Conservation (phyloP, 2,329 filamentous ascomycete species). For the Simplicillium aogashimaense region DNA sequence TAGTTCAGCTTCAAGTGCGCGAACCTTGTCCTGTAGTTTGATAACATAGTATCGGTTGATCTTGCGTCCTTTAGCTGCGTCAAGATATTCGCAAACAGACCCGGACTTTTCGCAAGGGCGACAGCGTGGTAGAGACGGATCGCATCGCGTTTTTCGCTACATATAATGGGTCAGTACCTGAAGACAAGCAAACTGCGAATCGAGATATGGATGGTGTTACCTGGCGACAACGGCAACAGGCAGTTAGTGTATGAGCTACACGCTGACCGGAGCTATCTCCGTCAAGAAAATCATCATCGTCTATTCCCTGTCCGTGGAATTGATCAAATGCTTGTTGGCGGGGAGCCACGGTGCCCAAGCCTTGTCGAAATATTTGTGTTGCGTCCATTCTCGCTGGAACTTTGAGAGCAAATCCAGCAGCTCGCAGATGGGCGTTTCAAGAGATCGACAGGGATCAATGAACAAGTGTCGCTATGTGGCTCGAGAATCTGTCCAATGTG, state of each 20-base stretch:
- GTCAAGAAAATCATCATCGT: slow-evolving; percentile 34
- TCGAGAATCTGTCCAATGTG: too few species aligned
- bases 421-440: too few species aligned
- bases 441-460: too few species aligned
- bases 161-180: slow-evolving; percentile 7
- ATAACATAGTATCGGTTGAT: slow-evolving; percentile 90
- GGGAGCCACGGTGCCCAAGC: slow-evolving; percentile 35
- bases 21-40: slow-evolving; percentile 78
- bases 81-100: slow-evolving; percentile 89
- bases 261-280: slow-evolving; percentile 43
- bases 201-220: slow-evolving; percentile 28
- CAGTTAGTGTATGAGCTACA: slow-evolving; percentile 70
- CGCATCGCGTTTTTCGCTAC: slow-evolving; percentile 92
- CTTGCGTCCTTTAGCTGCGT: slow-evolving; percentile 75
- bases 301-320: slow-evolving; percentile 17
- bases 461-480: too few species aligned
- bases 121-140: slow-evolving; percentile 84
- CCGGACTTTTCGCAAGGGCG: slow-evolving; percentile 87
- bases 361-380: slow-evolving; percentile 49
- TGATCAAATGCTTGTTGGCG: slow-evolving; percentile 22
- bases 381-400: slow-evolving; percentile 39
- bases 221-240: slow-evolving; percentile 71
- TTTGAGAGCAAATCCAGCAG: too few species aligned
- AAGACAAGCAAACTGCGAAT: slow-evolving; percentile 1
- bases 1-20: slow-evolving; percentile 72